phyloP scores from a whole-genome alignment of 345 rosid genomes.

The Litchi chinensis region DNA sequence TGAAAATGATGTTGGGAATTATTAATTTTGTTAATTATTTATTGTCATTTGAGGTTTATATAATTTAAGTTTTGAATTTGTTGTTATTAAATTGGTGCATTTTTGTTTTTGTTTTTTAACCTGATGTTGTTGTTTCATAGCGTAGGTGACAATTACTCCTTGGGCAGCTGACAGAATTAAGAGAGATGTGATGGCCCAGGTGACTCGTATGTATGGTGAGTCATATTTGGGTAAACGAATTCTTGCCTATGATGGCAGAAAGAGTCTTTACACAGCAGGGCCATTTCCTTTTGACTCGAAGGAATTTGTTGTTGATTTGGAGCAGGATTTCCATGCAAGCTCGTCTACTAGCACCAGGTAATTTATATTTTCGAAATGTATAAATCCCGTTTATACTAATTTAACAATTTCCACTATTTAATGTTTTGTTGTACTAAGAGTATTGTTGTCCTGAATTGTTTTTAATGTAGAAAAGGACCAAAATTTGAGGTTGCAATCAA shows the following conservation, averaged over 20 bases:
- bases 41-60: not conserved
- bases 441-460: not conserved
- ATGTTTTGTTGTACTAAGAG: not conserved
- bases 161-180: conserved; percentile 48
- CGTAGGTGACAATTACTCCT: conserved; percentile 62
- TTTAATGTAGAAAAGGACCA: conserved; percentile 47
- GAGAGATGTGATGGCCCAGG: conserved; percentile 37
- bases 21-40: no score
- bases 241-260: conserved; percentile 76
- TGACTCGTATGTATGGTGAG: conserved; percentile 14
- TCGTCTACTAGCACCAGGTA: conserved; percentile 34
- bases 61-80: not conserved
- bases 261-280: conserved; percentile 72
- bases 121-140: not conserved
- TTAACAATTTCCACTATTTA: not conserved
- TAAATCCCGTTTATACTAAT: not conserved
- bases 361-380: not conserved
- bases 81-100: no score
- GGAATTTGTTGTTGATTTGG: conserved; percentile 54
- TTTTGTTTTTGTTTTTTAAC: not conserved
- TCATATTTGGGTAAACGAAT: conserved; percentile 39
- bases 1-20: not conserved
- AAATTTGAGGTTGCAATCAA: conserved; percentile 55
- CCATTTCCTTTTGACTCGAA: conserved; percentile 60
- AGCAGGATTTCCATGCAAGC: conserved; percentile 14